Evolutionary conservation across 2,329 filamentous ascomycete species (phyloP), one percentile per base, ranked within the genome.

Genomic region (Talaromyces sp.): DNA sequence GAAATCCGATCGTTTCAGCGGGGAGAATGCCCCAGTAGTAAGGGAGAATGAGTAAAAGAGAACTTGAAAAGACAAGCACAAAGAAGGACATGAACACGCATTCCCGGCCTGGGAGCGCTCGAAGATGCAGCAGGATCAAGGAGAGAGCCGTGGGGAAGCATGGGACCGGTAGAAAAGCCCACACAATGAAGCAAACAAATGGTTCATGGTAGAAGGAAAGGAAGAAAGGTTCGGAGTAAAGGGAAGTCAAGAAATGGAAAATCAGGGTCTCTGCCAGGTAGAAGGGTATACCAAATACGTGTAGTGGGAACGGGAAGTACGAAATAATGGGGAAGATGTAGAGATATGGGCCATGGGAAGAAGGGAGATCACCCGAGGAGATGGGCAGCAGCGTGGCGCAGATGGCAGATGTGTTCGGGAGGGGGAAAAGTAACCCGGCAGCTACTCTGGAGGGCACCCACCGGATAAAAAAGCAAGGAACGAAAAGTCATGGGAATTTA

Each of bases 291-390:
- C 24, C 24, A 39, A 40, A 5, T 24, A 46, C 17, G 40, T 40
- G 36, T 40, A 47, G 33, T 30, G 24, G 52, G 48, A 52, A 60
- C 52, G 54, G 24, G 5, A 27, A 27, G 24, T 27, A 27, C 54
- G 49, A 54, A 47, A 47, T 30, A 22, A 40, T 42, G 39, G 36
- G 41, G 36, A 33, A 24, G 27, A 29, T 45, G 36, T 32, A 19
- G 42, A 24, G 27, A 29, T 45, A 43, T 32, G 24, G 42, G 53
- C 57, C 51, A 52, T 60, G 56, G 53, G 40, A 56, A 37, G 41
- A 54, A 46, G 55, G 51, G 30, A 51, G 58, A 61, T 61, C 58
- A 49, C 30, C 58, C 51, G 56, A 41, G 42, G 46, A 47, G 47
- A 51, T 37, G 48, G 47, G 22, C 24, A 51, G 24, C 29, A 53